Evolutionary conservation across 2,329 filamentous ascomycete genomes (phyloP), one percentile per base, ranked within the genome.

Genomic region (Chaetomiaceae sp.): DNA sequence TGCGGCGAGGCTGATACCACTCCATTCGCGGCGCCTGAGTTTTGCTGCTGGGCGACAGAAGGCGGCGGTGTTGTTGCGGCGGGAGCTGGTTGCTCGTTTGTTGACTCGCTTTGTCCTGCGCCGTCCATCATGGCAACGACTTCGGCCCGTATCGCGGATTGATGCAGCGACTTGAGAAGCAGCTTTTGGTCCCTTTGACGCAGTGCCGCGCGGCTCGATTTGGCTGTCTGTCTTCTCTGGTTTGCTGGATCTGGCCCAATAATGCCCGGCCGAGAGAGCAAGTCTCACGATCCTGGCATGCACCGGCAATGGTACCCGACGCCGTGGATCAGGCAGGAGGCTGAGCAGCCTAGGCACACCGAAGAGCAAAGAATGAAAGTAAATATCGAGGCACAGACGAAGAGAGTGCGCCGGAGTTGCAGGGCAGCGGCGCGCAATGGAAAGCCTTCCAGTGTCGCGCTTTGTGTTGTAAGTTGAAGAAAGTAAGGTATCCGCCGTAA

Each of bases 221-320:
- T n/a, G n/a, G n/a, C 12, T 31, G 25, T 44, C 14, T 44, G 15
- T 12, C 34, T 20, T 47, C 45, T 47, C 27, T 23, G n/a, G 45
- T 23, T 31, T 25, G 20, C 25, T 39, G n/a, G 19, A 5, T 14
- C 22, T 5, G 29, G 31, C 8, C 22, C 29, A 19, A 36, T 11
- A 17, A 34, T 9, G 11, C 23, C 45, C 2, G 9, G 14, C 20
- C 7, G 25, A 25, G 27, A 14, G 7, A 25, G 36, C 14, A 19
- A 11, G 22, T 22, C 23, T 25, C 11, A 27, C 12, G 12, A 42
- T 43, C 44, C 43, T 8, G 38, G 40, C 47, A 34, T 5, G 15
- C 19, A 40, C 11, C 47, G 52, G 42, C 34, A 54, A 40, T 39
- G 27, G 52, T 54, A 54, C 47, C 46, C 46, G 51, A 33, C 12